These are phyloP conservation scores for Periconia digitata DNA, from an alignment of 2,329 filamentous ascomycete genomes.

Conservation along the genomic window DNA sequence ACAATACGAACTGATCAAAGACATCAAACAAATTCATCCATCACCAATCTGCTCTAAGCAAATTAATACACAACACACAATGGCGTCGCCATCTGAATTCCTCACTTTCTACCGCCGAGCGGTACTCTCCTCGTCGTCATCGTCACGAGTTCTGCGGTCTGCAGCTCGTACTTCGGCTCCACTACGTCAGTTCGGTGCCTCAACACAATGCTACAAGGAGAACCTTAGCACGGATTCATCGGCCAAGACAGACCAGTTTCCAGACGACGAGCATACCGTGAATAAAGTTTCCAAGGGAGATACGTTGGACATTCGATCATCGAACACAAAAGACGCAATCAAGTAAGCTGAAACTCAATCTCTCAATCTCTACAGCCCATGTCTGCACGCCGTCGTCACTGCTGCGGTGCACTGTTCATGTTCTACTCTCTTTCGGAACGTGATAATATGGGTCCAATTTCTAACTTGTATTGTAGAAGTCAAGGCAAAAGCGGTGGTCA, in stretches of 20 bases:
- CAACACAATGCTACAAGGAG: conserved; percentile 14
- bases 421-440: neutral
- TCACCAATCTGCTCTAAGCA: neutral
- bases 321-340: conserved; percentile 29
- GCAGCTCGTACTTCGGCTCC: conserved; percentile 7
- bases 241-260: conserved; percentile 24
- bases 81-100: conserved; percentile 41
- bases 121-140: conserved; percentile 2
- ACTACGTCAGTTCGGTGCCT: conserved; percentile 18
- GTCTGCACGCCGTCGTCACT: neutral
- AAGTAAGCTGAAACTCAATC: conserved; percentile 34
- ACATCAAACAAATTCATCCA: neutral
- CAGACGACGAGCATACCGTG: conserved; percentile 31
- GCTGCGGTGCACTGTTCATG: neutral
- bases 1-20: neutral
- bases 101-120: conserved; percentile 42
- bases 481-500: conserved; percentile 38
- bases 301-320: conserved; percentile 36
- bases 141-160: conserved; percentile 1
- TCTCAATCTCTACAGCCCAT: neutral
- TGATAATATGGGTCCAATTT: neutral
- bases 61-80: conserved; percentile 6
- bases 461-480: conserved; percentile 16
- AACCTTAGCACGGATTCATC: conserved; percentile 21
- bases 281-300: conserved; percentile 36